Evolutionary conservation across 1,139 yeast genomes (phyloP).

Genomic region (Kodamaea ohmeri): DNA sequence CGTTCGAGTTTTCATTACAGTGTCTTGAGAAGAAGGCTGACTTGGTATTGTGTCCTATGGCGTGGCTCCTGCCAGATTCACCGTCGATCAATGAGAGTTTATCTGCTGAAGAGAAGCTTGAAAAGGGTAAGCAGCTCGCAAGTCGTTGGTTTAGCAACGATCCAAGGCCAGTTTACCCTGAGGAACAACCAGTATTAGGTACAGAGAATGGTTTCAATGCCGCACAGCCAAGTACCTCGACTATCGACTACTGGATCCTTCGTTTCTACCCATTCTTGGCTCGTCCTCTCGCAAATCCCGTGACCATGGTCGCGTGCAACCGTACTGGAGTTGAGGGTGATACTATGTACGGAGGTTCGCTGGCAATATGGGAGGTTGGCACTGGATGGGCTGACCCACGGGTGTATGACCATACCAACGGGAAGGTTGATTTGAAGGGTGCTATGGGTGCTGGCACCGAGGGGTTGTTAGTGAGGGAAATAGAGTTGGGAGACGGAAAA

Average conservation of each 20-base stretch:
- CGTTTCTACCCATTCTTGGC: slow-evolving; percentile 63
- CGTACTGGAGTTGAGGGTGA: slow-evolving; percentile 73
- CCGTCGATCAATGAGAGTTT: slow-evolving; percentile 31
- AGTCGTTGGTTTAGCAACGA: background rate
- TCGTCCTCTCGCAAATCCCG: slow-evolving; percentile 29
- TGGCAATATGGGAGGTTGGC: slow-evolving; percentile 45
- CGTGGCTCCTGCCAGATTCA: slow-evolving; percentile 70
- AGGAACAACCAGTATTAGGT: background rate
- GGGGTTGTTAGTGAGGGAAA: slow-evolving; percentile 58
- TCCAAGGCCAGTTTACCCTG: slow-evolving; percentile 2
- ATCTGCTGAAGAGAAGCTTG: slow-evolving; percentile 5
- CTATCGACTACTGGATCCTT: slow-evolving; percentile 63
- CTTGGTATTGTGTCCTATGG: slow-evolving; percentile 76
- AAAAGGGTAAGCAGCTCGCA: background rate
- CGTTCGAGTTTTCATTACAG: slow-evolving; percentile 65
- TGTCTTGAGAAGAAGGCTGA: slow-evolving; percentile 49
- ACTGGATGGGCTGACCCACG: slow-evolving; percentile 2
- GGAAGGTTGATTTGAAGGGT: slow-evolving; percentile 54
- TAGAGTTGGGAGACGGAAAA: slow-evolving; percentile 22
- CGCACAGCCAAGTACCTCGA: slow-evolving; percentile 24
- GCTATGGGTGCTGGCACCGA: slow-evolving; percentile 59
- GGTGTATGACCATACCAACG: slow-evolving; percentile 32
- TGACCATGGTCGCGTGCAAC: slow-evolving; percentile 56
- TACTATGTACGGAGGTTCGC: slow-evolving; percentile 71
- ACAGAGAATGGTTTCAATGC: background rate